Evolutionary conservation across 2,329 filamentous ascomycete genomes (phyloP), one percentile per base, ranked within the genome.

Genomic region (Stenocarpella maydis): DNA sequence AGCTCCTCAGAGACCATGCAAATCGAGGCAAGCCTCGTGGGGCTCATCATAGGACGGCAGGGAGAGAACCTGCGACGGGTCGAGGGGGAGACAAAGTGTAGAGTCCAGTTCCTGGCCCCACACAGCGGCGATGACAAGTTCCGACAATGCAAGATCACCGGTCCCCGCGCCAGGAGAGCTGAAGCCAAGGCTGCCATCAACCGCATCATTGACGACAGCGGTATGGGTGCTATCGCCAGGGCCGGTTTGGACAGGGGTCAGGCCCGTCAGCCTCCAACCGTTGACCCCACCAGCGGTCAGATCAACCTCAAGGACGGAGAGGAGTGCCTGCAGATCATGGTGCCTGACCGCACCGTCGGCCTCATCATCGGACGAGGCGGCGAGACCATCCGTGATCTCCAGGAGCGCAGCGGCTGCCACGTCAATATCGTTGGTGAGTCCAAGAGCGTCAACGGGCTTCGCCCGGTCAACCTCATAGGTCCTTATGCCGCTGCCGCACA

Each of bases 341-440:
- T 97, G 21, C 94, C 94, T 55, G 94, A 97, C 81, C 91, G 94
- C 76, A 97, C 94, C 10, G 94, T 97, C 71, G 94, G 94, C 64
- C 85, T 97, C 54, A 97, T 97, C 75, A 97, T 97, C 77, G 94
- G 94, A n/a, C 92, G 94, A 74, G 93, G 93, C 49, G 94, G 94
- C 70, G 94, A 97, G 82, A 97, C 94, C 1, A 97, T 97, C 76
- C 91, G 94, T 76, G 94, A 97, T 78, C 85, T 97, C 28, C 95
- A 97, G 81, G 94, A 97, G 79, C 88, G 93, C 72, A 96, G 92
- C 75, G 93, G 92, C n/a, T 97, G 94, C 79, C 95, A 97, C 79
- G 94, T 97, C 79, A 97, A 97, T 80, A 97, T 97, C 76, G 93
- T 97, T 49, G 92, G 92, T 75, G 94, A 97, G 82, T 93, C 93